Evolutionary conservation across 768 basidiomycete species (phyloP).

Genomic region (Termitomyces eurrhizus): DNA sequence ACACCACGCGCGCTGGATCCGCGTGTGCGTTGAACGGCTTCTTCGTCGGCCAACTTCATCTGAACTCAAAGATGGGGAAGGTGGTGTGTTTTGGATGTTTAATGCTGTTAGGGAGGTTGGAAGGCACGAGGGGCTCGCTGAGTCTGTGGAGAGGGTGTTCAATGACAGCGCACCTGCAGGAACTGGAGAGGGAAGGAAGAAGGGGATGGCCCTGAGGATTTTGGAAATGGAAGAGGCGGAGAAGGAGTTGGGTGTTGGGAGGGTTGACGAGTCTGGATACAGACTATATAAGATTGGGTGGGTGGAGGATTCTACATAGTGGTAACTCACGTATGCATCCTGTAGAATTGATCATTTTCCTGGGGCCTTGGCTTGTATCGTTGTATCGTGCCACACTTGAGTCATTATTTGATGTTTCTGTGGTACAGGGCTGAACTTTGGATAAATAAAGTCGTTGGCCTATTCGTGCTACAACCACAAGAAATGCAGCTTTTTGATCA

Average conservation of each 20-base stretch:
- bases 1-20: slow-evolving; percentile 67
- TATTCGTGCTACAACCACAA: no score
- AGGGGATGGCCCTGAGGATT: slow-evolving; percentile 36
- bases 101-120: slow-evolving; percentile 35
- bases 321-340: not conserved
- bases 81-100: slow-evolving; percentile 57
- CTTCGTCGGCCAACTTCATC: slow-evolving; percentile 29
- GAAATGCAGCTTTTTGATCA: no score
- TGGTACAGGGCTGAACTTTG: no score
- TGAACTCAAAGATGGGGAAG: slow-evolving; percentile 27
- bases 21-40: slow-evolving; percentile 49
- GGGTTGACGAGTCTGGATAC: slow-evolving; percentile 70
- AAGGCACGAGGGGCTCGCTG: slow-evolving; percentile 54
- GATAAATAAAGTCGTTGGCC: no score
- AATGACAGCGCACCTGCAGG: slow-evolving; percentile 16
- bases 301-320: slow-evolving; percentile 18
- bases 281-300: slow-evolving; percentile 72
- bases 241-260: slow-evolving; percentile 51
- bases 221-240: slow-evolving; percentile 43
- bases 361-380: not conserved
- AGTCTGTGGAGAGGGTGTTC: slow-evolving; percentile 57
- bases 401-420: not conserved
- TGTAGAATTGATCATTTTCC: not conserved
- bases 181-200: not conserved
- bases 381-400: not conserved